Base-by-base conservation (phyloP, 73 alveolate genomes). In the Stentor coeruleus region DNA sequence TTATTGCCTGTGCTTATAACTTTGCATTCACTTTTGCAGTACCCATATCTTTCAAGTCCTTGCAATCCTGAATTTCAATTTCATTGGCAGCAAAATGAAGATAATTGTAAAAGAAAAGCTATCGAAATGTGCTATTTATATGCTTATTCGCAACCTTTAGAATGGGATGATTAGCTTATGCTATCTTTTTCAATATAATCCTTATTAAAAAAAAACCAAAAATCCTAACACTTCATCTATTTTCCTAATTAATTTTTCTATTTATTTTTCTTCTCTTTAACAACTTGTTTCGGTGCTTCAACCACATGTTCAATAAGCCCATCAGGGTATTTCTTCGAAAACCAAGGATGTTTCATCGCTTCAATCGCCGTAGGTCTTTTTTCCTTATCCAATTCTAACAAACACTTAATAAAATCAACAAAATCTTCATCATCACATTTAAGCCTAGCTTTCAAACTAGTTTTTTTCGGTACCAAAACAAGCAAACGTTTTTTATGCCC, bases 381-480 rank as follows among this genome's bases (percentile, higher is more conserved):
- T 75, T 75, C 83, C 39, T 40, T 75, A 2, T 75, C 83, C 33
- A 75, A 35, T 75, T 75, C 39, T 75, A 75, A 75, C 6, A 75
- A 33, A 2, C 3, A 6, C 6, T 26, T 40, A 66, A 37, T 30
- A 66, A 81, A 14, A 2, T n/a, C 55, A 57, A 36, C 35, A 87
- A 91, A 85, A 76, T 74, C 81, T 40, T 74, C 74, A 84, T 92
- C 97, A 38, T 81, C 94, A 58, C 92, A 81, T 58, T 93, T 94
- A 59, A 92, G 79, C 58, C 95, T 84, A 72, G 95, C 97, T 85
- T 93, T 91, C 57, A 95, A 87, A 36, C 94, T 91, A 58, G 98
- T 89, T 89, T 92, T 94, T 87, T 95, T 95, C 1, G 99, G 99
- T 41, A 95, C 98, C 81, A 75, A 40, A 38, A 75, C 38, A 15